phyloP scores from a whole-genome alignment of 169 alveolate genomes.

The Pseudocohnilembus persalinus region DNA sequence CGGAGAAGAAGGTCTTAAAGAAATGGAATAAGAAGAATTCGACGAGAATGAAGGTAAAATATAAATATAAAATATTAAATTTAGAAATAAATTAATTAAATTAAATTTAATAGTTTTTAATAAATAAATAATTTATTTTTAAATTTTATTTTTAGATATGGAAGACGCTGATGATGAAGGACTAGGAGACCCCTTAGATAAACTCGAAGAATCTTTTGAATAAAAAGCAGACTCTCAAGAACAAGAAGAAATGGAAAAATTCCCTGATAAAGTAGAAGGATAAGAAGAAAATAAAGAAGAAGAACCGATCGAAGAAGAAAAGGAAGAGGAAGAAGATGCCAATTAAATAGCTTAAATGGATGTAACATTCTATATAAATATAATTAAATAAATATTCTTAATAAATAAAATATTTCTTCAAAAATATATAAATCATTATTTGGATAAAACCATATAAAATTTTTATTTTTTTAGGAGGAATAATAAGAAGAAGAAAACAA shows the following conservation, averaged over 20 bases:
- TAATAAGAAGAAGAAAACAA: conserved; percentile 55
- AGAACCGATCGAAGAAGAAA: conserved; percentile 69
- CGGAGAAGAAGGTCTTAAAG: neutral
- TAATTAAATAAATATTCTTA: neutral
- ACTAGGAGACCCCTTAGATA: conserved; percentile 14
- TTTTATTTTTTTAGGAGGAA: too few relatives aligned
- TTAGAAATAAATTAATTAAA: too few relatives aligned
- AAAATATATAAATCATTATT: too few relatives aligned
- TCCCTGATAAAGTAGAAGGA: conserved; percentile 53
- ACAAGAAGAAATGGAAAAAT: conserved; percentile 40
- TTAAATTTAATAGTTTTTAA: too few relatives aligned
- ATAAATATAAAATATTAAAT: too few relatives aligned
- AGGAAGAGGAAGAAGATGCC: conserved; percentile 73
- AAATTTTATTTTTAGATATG: neutral
- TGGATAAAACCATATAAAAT: too few relatives aligned
- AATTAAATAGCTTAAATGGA: conserved; percentile 17
- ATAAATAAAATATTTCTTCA: too few relatives aligned
- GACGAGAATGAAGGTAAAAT: too few relatives aligned
- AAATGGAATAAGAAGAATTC: too few relatives aligned
- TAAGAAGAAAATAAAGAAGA: conserved; percentile 62
- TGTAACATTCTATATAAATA: neutral
- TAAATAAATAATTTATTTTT: too few relatives aligned
- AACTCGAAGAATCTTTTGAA: conserved; percentile 12
- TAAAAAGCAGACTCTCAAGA: conserved; percentile 22
- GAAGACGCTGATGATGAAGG: conserved; percentile 11